Evolutionary conservation across 2,329 filamentous ascomycete species (phyloP), one percentile per base, ranked within the genome.

Genomic region (Aureobasidium sp.): DNA sequence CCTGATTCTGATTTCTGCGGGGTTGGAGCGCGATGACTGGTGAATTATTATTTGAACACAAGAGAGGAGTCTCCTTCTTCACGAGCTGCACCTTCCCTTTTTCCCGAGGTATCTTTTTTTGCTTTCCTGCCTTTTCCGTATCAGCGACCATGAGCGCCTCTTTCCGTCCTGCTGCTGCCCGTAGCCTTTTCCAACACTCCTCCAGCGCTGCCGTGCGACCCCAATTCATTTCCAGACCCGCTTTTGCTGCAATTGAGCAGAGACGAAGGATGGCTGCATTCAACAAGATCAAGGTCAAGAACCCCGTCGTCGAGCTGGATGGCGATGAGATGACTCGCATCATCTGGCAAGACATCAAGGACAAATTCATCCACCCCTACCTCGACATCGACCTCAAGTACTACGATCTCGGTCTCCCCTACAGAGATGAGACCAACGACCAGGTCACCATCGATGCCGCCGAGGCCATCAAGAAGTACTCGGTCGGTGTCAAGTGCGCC

Each of bases 291-390:
- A 94, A 95, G 84, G 94, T 99, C 81, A 92, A 95, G 86, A 97
- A 96, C 78, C 94, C 94, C 67, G 87, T 99, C 74, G 94, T 99
- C 75, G 94, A 97, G 81, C 84, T 97, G 70, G 93, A 97, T 75
- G 93, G 93, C 71, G 84, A 87, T 75, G 85, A 87, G 86, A 97
- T 97, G 94, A 99, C 94, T 69, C 84, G 94, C 71, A 92, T 99
- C 75, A 99, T 99, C 81, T 99, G 94, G 94, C 82, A 96, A 81
- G 86, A 89, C 76, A 99, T 99, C 84, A 96, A 96, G 84, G 89
- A 97, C 79, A 96, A 95, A 83, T 93, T 96, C 81, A 96, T 96
- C 78, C 82, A 87, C 78, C 92, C 92, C 73, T 96, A 94, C 79
- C 87, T 99, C 68, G 92, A 96, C 75, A 85, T 99, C 75, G 93